Base-by-base conservation (phyloP, 805 yeast genomes). In the Yarrowia divulgata region DNA sequence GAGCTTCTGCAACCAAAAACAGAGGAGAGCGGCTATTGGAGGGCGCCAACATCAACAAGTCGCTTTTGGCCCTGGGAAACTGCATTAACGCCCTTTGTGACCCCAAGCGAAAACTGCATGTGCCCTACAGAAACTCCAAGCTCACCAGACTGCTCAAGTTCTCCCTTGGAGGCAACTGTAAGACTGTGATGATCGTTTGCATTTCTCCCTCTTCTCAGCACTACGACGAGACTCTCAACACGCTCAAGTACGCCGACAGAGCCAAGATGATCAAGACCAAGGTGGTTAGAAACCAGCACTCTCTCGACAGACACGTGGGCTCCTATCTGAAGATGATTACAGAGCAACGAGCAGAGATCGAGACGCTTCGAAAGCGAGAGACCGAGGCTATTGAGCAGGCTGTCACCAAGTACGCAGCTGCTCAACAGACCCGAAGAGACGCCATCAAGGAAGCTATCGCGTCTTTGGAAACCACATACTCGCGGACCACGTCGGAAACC, bases 131-230 rank as follows among this genome's bases (percentile, higher is more conserved):
- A 73, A 97, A 94, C 77, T 91, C 97, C 8, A 93, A 93, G 74
- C 81, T 94, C 68, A 94, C 98, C 0, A 80, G 98, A 72, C 81
- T 94, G 63, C 83, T 94, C 69, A 92, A 93, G 76, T 92, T 91
- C 75, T 93, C 97, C 0, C 80, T 94, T 14, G 97, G 97, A 3
- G 98, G 98, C 0, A 91, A 92, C 76, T 94, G 98, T 79, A 90
- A 90, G 76, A 94, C 98, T 0, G 93, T 92, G 5, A 94, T 94
- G 98, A 91, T 94, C 72, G 98, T 93, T 1, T 94, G 98, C 78
- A 85, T 94, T 3, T 89, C 96, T 4, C 98, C 98, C 0, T 90
- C 93, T 70, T 85, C 90, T 39, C 83, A 82, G 54, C 98, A 94
- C 77, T 93, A 92, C 77, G 98, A 94, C 75, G 98, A 94, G 75